Evolutionary conservation across 352 stramenopile genomes (phyloP).

Genomic region (Phytophthora rubi): DNA sequence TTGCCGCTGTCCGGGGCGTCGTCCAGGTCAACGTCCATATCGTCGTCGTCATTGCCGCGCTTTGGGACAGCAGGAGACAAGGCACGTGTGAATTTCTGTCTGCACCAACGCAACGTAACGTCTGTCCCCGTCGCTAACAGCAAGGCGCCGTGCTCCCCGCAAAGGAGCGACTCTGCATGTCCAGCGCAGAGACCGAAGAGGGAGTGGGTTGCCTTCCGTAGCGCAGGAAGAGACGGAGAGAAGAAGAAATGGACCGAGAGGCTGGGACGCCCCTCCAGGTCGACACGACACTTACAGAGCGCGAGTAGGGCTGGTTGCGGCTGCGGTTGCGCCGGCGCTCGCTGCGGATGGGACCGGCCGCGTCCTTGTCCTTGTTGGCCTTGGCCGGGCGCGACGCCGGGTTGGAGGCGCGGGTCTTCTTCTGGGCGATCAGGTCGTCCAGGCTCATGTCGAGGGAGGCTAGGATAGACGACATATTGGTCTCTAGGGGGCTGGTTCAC

Average conservation of each 20-base stretch:
- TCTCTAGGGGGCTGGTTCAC: slow-evolving; percentile 5
- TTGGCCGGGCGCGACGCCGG: slow-evolving; percentile 58
- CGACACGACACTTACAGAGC: slow-evolving; percentile 65
- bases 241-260: slow-evolving; percentile 24
- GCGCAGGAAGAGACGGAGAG: slow-evolving; percentile 12
- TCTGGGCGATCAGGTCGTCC: slow-evolving; percentile 81
- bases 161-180: background rate
- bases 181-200: slow-evolving; percentile 11
- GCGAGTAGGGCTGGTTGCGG: slow-evolving; percentile 73
- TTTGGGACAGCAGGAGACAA: slow-evolving; percentile 44
- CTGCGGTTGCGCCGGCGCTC: slow-evolving; percentile 45
- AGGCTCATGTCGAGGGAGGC: slow-evolving; percentile 86
- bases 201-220: slow-evolving; percentile 25
- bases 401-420: slow-evolving; percentile 67
- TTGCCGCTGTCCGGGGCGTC: slow-evolving; percentile 37
- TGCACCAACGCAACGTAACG: slow-evolving; percentile 33
- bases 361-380: slow-evolving; percentile 35
- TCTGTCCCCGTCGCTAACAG: slow-evolving; percentile 23
- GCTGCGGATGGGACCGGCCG: slow-evolving; percentile 58
- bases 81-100: slow-evolving; percentile 34
- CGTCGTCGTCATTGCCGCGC: slow-evolving; percentile 50
- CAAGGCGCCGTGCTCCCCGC: slow-evolving; percentile 30
- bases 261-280: slow-evolving; percentile 22
- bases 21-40: slow-evolving; percentile 74
- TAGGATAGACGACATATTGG: slow-evolving; percentile 79